A percentile compares a stretch with the other conserved stretches of the same genome.
These are phyloP conservation scores for Immersiella caudata DNA, from an alignment of 495 filamentous ascomycete genomes.

Conservation along the genomic window DNA sequence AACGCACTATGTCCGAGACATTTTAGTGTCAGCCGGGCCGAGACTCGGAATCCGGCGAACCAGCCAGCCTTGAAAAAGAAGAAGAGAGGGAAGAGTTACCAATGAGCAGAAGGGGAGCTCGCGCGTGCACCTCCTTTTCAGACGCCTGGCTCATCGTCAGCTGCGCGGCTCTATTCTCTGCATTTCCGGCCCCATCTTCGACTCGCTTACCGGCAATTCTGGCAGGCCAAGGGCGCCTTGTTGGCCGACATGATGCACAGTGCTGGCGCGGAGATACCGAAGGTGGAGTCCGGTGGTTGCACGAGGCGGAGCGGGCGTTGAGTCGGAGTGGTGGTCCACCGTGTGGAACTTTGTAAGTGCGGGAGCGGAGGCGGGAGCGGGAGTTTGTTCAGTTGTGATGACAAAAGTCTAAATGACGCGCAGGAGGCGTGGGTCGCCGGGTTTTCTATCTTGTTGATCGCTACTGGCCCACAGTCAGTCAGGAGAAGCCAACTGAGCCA, in stretches of 20 bases:
- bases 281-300: background rate
- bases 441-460: background rate
- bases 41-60: background rate
- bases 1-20: conserved; percentile 6
- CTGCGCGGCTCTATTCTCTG: background rate
- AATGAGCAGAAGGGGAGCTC: conserved; percentile 19
- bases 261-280: background rate
- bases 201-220: conserved; percentile 11
- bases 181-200: background rate
- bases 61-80: background rate
- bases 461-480: background rate
- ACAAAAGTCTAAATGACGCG: background rate
- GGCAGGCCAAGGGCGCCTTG: conserved; percentile 9
- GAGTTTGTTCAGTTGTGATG: background rate
- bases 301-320: background rate
- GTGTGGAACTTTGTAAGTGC: background rate
- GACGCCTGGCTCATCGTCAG: conserved; percentile 3
- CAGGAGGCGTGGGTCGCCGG: background rate
- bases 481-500: background rate
- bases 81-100: background rate
- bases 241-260: conserved; percentile 2
- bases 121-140: conserved; percentile 17
- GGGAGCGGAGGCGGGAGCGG: conserved; percentile 5
- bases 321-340: background rate
- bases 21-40: background rate